Percentiles rank a stretch among this genome's conserved stretches.
phyloP scores from a whole-genome alignment of 1,139 yeast genomes.

The Candida sojae region DNA sequence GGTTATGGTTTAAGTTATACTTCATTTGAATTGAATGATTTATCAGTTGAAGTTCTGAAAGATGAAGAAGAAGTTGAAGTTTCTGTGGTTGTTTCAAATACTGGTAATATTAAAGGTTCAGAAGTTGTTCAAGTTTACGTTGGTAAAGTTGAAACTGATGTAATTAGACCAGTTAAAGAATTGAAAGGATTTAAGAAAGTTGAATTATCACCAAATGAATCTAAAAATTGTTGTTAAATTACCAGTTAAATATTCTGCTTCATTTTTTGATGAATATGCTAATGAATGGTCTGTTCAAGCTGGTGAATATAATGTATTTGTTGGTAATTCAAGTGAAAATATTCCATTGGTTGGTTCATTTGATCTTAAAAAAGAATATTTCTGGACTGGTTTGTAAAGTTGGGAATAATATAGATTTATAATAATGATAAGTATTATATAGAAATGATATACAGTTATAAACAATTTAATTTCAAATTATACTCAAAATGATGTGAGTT shows the following conservation, averaged over 20 bases:
- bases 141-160: conserved; percentile 34
- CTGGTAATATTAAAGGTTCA: conserved; percentile 40
- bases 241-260: conserved; percentile 48
- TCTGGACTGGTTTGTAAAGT: conserved; percentile 19
- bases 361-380: conserved; percentile 23
- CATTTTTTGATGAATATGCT: conserved; percentile 53
- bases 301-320: conserved; percentile 47
- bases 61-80: conserved; percentile 14
- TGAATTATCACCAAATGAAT: conserved; percentile 36
- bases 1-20: conserved; percentile 65
- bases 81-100: conserved; percentile 39
- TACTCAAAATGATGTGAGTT: too few species aligned
- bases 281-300: conserved; percentile 40
- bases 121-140: conserved; percentile 51
- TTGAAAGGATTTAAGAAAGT: conserved; percentile 57
- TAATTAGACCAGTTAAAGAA: conserved; percentile 56
- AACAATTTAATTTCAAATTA: too few species aligned
- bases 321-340: conserved; percentile 38
- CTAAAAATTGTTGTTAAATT: conserved; percentile 33
- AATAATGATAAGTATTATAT: background rate
- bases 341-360: conserved; percentile 30
- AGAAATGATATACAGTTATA: too few species aligned
- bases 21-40: conserved; percentile 29
- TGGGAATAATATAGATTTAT: background rate
- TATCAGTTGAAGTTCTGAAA: conserved; percentile 17